Conservation (phyloP, 805 yeast genomes). For the Kuraishia borneana region DNA sequence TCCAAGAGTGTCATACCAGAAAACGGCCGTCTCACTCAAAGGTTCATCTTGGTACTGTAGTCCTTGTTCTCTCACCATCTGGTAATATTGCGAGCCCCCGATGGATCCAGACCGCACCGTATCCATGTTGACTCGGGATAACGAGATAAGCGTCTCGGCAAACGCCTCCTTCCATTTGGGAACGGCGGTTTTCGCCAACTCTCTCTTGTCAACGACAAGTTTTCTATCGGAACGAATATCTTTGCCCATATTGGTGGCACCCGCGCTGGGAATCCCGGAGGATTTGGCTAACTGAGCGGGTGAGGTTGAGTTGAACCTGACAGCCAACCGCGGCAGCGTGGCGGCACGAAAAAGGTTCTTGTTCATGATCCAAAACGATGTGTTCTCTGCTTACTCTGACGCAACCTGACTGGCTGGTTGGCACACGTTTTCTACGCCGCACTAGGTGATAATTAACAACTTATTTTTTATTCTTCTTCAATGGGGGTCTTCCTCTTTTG, state of each 20-base stretch:
- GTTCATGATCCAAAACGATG: too few species aligned
- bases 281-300: conserved; percentile 17
- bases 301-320: conserved; percentile 1
- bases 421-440: too few species aligned
- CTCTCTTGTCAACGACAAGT: conserved; percentile 16
- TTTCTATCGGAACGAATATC: conserved; percentile 22
- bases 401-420: too few species aligned
- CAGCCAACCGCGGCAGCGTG: background rate
- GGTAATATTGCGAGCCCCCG: conserved; percentile 82
- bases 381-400: too few species aligned
- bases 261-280: conserved; percentile 23
- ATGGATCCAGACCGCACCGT: conserved; percentile 86
- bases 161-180: conserved; percentile 42
- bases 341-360: conserved; percentile 2
- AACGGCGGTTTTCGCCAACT: conserved; percentile 18
- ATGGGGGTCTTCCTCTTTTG: background rate
- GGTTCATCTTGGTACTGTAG: conserved; percentile 66
- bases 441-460: too few species aligned
- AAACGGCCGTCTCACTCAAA: conserved; percentile 60
- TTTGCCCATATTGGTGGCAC: conserved; percentile 18
- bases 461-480: conserved; percentile 4
- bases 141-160: conserved; percentile 52
- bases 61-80: conserved; percentile 80
- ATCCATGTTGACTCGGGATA: conserved; percentile 82
- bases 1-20: conserved; percentile 75